Evolutionary conservation across 768 basidiomycete species (phyloP).

Genomic region (Cystobasidium tubakii): DNA sequence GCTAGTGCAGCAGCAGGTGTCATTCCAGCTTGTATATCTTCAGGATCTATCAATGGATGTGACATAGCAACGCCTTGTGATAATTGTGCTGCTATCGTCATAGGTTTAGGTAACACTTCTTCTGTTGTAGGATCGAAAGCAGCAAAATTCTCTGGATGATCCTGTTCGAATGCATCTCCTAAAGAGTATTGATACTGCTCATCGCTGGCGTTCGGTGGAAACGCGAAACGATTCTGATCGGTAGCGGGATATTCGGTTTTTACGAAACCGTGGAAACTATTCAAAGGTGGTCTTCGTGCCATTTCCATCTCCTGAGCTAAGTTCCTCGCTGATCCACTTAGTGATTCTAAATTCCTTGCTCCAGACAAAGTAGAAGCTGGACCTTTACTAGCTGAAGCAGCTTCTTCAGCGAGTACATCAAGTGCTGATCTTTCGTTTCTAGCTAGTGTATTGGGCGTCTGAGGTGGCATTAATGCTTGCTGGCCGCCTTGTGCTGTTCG

Average conservation of each 20-base stretch:
- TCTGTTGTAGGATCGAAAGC: not conserved
- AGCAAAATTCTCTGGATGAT: not conserved
- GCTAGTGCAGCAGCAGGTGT: constrained; percentile 34
- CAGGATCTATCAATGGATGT: constrained; percentile 27
- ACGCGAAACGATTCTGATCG: too few relatives aligned
- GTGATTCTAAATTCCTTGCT: constrained; percentile 14
- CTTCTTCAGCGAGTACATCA: constrained; percentile 40
- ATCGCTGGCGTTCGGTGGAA: not conserved
- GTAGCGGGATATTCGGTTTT: not conserved
- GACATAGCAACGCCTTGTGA: not conserved
- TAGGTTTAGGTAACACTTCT: not conserved
- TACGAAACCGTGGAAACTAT: not conserved
- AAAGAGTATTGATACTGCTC: not conserved
- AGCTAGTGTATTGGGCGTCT: constrained; percentile 14
- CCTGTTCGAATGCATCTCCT: not conserved
- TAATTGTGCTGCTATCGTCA: constrained; percentile 30
- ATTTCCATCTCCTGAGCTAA: not conserved
- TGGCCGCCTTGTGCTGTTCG: not conserved
- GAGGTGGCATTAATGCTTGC: not conserved
- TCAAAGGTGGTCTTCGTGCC: not conserved
- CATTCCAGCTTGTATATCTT: constrained; percentile 25
- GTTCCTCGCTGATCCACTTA: constrained; percentile 9
- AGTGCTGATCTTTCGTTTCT: constrained; percentile 25
- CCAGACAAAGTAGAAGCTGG: not conserved
- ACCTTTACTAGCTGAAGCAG: constrained; percentile 20